Conservation (phyloP, 352 stramenopile species). For the Phytophthora pseudosyringae region DNA sequence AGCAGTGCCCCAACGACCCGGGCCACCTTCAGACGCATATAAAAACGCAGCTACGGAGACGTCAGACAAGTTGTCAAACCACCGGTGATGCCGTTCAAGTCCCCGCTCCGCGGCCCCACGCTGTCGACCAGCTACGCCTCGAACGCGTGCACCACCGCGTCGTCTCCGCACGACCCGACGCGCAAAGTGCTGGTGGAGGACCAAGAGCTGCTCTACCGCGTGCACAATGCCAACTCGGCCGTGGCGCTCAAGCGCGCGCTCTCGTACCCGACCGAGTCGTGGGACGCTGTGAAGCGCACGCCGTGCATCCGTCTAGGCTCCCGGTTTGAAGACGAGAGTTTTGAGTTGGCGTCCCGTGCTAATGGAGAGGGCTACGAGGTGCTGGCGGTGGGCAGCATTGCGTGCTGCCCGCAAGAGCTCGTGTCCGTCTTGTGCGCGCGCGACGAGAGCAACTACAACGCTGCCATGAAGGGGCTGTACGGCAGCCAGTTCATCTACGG, state of each 20-base stretch:
- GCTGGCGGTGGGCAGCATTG: conserved; percentile 33
- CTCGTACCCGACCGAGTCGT: conserved; percentile 23
- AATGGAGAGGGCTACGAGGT: conserved; percentile 32
- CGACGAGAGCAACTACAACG: conserved; percentile 43
- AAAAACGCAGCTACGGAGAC: conserved; percentile 7
- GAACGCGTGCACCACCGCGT: conserved; percentile 13
- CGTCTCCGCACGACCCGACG: conserved; percentile 12
- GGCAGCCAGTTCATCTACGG: conserved; percentile 57
- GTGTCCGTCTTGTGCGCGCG: conserved; percentile 26
- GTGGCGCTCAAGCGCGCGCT: conserved; percentile 33
- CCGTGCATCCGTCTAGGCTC: conserved; percentile 26
- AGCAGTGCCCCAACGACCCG: too few relatives aligned
- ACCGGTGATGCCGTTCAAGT: conserved; percentile 35
- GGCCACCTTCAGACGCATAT: conserved; percentile 18
- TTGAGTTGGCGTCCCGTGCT: conserved; percentile 1
- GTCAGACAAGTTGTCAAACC: conserved; percentile 4
- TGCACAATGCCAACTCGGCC: conserved; percentile 10
- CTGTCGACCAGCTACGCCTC: conserved; percentile 19
- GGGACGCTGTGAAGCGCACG: conserved; percentile 20
- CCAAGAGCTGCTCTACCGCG: conserved; percentile 36
- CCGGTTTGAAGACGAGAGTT: conserved; percentile 5
- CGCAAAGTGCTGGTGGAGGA: conserved; percentile 36
- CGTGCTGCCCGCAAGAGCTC: conserved; percentile 40
- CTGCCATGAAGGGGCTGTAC: conserved; percentile 46
- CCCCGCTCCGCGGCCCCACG: conserved; percentile 5